Percentiles rank a stretch among this genome's conserved stretches.
These are phyloP conservation scores for Hemisphaericaspora nanyangensis DNA, from an alignment of 805 yeast genomes.

Conservation along the genomic window DNA sequence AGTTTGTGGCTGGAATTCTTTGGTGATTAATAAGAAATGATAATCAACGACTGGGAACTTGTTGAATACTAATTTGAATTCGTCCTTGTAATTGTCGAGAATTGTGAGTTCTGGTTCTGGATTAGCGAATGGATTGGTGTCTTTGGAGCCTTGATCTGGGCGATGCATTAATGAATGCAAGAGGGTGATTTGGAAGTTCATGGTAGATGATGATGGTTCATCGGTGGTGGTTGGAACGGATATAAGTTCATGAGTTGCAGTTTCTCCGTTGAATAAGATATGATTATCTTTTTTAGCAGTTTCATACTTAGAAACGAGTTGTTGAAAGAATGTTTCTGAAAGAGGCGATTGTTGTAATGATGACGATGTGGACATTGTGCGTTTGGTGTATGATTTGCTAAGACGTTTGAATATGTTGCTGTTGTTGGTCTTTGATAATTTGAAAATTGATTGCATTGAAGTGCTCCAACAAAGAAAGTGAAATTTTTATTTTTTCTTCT, in stretches of 20 bases:
- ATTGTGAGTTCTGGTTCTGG: constrained; percentile 78
- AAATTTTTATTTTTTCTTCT: too few species aligned
- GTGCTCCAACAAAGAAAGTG: too few species aligned
- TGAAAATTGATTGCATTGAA: too few species aligned
- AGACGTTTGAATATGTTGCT: too few species aligned
- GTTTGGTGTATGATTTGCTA: too few species aligned
- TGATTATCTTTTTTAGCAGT: constrained; percentile 45
- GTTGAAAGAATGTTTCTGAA: constrained; percentile 27
- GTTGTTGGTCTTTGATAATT: too few species aligned
- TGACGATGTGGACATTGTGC: too few species aligned
- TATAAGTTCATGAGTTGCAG: constrained; percentile 28
- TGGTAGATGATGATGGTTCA: constrained; percentile 10
- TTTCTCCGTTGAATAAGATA: constrained; percentile 50
- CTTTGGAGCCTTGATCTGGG: constrained; percentile 37
- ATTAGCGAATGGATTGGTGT: constrained; percentile 68
- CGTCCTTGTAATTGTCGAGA: constrained; percentile 48
- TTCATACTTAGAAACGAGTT: constrained; percentile 39
- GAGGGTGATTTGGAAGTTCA: constrained; percentile 27
- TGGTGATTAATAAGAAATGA: constrained; percentile 79
- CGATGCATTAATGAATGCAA: constrained; percentile 33
- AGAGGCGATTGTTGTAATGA: too few species aligned
- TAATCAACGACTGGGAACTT: constrained; percentile 81
- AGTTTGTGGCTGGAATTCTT: constrained; percentile 65
- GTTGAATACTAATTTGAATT: constrained; percentile 64
- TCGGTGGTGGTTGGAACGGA: neutral